Conservation (phyloP, 306 rosid genomes). For the Calophaca sinica region DNA sequence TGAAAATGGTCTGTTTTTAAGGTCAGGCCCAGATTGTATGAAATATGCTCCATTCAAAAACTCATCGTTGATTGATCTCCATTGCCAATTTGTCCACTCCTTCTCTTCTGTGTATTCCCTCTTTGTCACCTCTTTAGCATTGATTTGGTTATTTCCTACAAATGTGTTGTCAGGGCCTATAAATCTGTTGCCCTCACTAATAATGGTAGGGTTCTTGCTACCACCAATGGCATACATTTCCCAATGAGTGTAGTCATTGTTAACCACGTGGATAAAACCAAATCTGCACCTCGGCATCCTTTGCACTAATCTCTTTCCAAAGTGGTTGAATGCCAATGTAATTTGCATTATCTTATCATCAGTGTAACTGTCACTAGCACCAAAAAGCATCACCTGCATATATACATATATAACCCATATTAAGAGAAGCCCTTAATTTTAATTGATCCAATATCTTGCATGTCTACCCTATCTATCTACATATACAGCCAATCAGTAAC, state of each 20-base stretch:
- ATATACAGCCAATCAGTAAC: too few relatives aligned
- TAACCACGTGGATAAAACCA: conserved; percentile 77
- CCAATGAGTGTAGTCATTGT: conserved; percentile 89
- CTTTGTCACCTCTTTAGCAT: conserved; percentile 55
- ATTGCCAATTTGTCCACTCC: conserved; percentile 66
- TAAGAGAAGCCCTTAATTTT: too few relatives aligned
- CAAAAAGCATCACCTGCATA: conserved; percentile 79
- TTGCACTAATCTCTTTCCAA: conserved; percentile 70
- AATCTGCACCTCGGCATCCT: conserved; percentile 80
- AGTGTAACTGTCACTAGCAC: conserved; percentile 56
- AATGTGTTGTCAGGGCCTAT: conserved; percentile 50
- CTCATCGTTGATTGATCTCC: conserved; percentile 82
- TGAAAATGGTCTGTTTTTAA: conserved; percentile 41
- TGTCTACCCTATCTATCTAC: too few relatives aligned
- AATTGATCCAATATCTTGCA: too few relatives aligned
- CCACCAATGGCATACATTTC: conserved; percentile 94
- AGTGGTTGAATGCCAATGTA: conserved; percentile 86
- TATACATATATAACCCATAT: neutral
- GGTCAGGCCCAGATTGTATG: conserved; percentile 52
- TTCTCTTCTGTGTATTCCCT: conserved; percentile 56
- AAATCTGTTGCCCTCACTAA: conserved; percentile 85
- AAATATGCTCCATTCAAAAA: conserved; percentile 78
- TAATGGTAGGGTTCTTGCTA: conserved; percentile 68
- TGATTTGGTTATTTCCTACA: neutral
- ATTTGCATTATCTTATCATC: conserved; percentile 72